These are phyloP conservation scores for Arthrobotrys musiformis DNA, from an alignment of 2,329 filamentous ascomycete genomes.

Conservation along the genomic window DNA sequence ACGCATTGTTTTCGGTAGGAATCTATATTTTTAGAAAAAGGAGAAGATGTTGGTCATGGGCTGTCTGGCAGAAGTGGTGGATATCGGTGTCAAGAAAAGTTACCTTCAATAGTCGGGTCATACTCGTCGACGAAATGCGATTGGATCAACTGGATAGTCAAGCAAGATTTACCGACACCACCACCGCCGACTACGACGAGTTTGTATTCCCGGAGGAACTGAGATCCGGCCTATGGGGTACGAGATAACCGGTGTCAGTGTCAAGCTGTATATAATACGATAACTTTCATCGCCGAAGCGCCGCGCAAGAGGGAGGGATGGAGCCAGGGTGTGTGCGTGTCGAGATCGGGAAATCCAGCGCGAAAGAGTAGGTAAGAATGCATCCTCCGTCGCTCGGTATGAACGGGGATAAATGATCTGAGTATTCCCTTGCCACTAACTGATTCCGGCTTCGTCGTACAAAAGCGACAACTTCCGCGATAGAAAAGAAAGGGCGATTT, in stretches of 20 bases:
- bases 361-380: conserved; percentile 49
- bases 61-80: neutral
- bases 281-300: neutral
- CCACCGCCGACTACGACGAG: conserved; percentile 96
- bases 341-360: conserved; percentile 56
- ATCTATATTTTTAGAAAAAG: conserved; percentile 75
- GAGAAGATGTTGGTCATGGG: conserved; percentile 56
- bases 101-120: conserved; percentile 98
- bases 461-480: neutral
- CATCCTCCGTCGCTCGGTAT: neutral
- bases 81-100: conserved; percentile 58
- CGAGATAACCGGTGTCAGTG: conserved; percentile 2
- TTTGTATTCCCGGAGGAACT: conserved; percentile 93
- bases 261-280: neutral
- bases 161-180: conserved; percentile 98
- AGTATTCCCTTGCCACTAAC: neutral
- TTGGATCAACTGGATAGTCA: conserved; percentile 96
- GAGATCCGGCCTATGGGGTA: conserved; percentile 44
- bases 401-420: neutral
- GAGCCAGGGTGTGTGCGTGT: too few species aligned
- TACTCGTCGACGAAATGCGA: conserved; percentile 99
- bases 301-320: too few species aligned
- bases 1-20: conserved; percentile 99
- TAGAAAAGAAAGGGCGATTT: neutral
- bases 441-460: neutral